Base-by-base conservation (phyloP, 2,329 filamentous ascomycete genomes). In the Epichloe scottii region DNA sequence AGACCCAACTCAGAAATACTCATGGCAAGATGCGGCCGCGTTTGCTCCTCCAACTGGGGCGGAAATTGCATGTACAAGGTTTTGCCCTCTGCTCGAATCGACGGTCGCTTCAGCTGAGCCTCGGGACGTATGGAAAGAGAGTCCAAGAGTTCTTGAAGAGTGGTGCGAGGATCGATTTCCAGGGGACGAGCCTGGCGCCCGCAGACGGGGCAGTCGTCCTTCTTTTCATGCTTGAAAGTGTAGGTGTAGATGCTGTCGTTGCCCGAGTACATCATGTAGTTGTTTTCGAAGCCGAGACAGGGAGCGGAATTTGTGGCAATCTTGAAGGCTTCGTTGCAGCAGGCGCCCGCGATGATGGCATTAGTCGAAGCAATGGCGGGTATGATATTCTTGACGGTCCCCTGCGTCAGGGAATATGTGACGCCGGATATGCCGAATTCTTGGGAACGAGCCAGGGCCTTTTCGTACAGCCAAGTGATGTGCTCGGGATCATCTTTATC, bases 221-320 rank as follows among this genome's bases (percentile, higher is more conserved):
- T 97, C 72, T 87, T 88, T 69, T 96, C 85, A 62, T 95, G 89
- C 62, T 89, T 84, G 66, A 97, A 98, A 0, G 93, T 98, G 68
- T 95, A 96, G 0, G 93, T 98, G 72, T 98, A 98, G 57, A 98
- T 85, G 57, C 86, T 80, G 62, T 95, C 91, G 62, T 97, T 90
- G 45, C 94, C 93, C 12, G 89, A 95, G 68, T 98, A 98, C 87
- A 96, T 95, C 90, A 97, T 97, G 71, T 98, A 98, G 66, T 95
- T 95, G 51, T 85, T 85, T 43, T 85, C 82, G 56, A 81, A 75
- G 12, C 85, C 87, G 15, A 98, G 75, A 56, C 82, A 84, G 0
- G 91, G 89, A 34, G 91, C 93, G 38, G 84, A 81, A 46, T 77
- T 81, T 14, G 88, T 95, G 41, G 85, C 87, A 55, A 98, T 87